Base-by-base conservation (phyloP, 768 basidiomycete species). In the Phaeolepiota aurea region DNA sequence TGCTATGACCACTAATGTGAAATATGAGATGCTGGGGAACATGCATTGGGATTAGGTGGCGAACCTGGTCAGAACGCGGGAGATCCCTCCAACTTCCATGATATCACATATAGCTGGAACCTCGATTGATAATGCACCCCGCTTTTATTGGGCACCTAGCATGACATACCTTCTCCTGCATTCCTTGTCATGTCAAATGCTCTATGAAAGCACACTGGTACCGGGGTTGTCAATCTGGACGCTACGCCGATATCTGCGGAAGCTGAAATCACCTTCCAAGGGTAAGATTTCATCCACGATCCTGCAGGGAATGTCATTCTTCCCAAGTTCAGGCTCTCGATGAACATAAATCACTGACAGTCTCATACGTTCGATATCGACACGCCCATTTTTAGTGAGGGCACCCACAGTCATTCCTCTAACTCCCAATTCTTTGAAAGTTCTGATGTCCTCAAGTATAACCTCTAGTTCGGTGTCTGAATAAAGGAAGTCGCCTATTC, bases 401-500 rank as follows among this genome's bases (percentile, higher is more conserved):
- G 69, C 66, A 1, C 81, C 82, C 20, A 88, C 61, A 3, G 87
- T 83, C 28, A 90, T 68, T 11, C 87, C 83, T 34, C 69, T 66
- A 14, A 80, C 70, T 7, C 70, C 74, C 37, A 67, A 54, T 19
- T 66, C 56, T 49, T 76, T 84, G 62, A 85, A 82, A 13, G 64
- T 46, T 7, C 56, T 63, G 35, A 87, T 79, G 51, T 91, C 89
- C 52, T 80, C 77, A 21, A 77, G 50, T 81, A 91, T 91, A 38
- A 86, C 76, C 9, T 69, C 64, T 3, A 87, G 42, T 54, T 92
- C 89, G 5, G 61, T 58, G 5, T 72, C 57, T 2, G 79, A 71
- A 55, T 89, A 92, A 3, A 79, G 53, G 55, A 92, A 91, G 55
- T 88, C 86, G 0, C 89, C 89, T 2, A 70, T 64, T 20, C 88